Evolutionary conservation across 148 eudicot genomes (phyloP).

Genomic region (Cornus controversa): DNA sequence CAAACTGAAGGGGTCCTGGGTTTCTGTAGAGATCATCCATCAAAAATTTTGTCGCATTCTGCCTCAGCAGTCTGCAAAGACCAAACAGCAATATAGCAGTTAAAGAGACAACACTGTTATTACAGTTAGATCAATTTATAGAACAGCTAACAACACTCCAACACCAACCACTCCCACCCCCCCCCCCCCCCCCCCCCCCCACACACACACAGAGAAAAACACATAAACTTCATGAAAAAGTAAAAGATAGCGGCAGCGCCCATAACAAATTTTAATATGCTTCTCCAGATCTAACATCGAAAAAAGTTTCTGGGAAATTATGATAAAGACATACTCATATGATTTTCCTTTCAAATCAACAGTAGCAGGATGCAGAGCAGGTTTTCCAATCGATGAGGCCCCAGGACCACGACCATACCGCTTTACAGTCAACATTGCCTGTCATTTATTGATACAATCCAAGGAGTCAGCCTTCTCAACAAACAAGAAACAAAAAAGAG

Average conservation of each 20-base stretch:
- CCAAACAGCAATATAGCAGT: slow-evolving; percentile 6
- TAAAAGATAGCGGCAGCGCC: neutral
- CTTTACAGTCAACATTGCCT: slow-evolving; percentile 98
- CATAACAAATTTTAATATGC: no score
- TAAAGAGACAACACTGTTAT: neutral
- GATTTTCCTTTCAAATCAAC: slow-evolving; percentile 93
- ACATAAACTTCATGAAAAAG: neutral
- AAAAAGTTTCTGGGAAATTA: neutral
- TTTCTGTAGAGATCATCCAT: slow-evolving; percentile 92
- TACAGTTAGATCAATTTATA: neutral
- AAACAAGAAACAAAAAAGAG: slow-evolving; percentile 2
- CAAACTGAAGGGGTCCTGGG: slow-evolving; percentile 98
- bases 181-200: no score
- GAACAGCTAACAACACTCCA: neutral
- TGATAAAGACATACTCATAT: slow-evolving; percentile 66
- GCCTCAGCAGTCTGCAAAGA: slow-evolving; percentile 70
- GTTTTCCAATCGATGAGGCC: slow-evolving; percentile 70
- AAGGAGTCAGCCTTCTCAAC: slow-evolving; percentile 1
- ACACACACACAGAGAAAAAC: no score
- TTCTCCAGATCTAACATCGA: neutral
- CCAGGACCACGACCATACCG: slow-evolving; percentile 87
- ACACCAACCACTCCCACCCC: no score
- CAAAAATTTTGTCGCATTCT: slow-evolving; percentile 79
- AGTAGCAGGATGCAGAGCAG: slow-evolving; percentile 83
- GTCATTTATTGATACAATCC: slow-evolving; percentile 14